Evolutionary conservation across 805 yeast species (phyloP), one percentile per base, ranked within the genome.

Genomic region (Naumovozyma baii): DNA sequence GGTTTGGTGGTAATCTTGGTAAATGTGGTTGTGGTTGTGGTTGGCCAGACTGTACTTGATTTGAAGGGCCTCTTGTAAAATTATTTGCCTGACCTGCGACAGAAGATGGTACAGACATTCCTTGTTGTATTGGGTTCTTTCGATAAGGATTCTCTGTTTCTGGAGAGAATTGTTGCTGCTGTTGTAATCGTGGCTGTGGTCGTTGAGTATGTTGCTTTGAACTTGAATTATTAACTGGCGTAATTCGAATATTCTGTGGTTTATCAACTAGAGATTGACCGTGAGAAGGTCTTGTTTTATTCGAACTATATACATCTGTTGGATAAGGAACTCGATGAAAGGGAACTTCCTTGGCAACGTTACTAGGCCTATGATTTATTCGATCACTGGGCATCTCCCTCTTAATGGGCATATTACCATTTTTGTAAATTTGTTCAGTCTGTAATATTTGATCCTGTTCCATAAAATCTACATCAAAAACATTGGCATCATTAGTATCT

Each of bases 381-480:
- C n/a, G n/a, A n/a, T n/a, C n/a, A n/a, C n/a, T n/a, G n/a, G n/a
- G n/a, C n/a, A n/a, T n/a, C n/a, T n/a, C n/a, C n/a, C n/a, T n/a
- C n/a, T n/a, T n/a, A n/a, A n/a, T n/a, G n/a, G n/a, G n/a, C n/a
- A n/a, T n/a, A n/a, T n/a, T n/a, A n/a, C n/a, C n/a, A 22, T 22
- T 22, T 10, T 22, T 22, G 26, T 22, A 22, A 22, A 22, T 7
- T 22, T 22, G 26, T 22, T 22, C 26, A 22, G 26, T 7, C 26
- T 22, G 26, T 7, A 37, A 19, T 46, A 52, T 43, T 34, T 49
- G 48, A 18, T 49, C 42, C 35, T 49, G 49, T 30, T 50, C 56
- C 40, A 50, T 38, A 31, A 42, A 51, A 37, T 50, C 56, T 5
- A 59, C 55, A 37, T 53, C 57, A 42, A 57, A 57, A 7, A 56